Conservation (phyloP, 495 filamentous ascomycete genomes). For the Paragyromitra xinjiangensis region DNA sequence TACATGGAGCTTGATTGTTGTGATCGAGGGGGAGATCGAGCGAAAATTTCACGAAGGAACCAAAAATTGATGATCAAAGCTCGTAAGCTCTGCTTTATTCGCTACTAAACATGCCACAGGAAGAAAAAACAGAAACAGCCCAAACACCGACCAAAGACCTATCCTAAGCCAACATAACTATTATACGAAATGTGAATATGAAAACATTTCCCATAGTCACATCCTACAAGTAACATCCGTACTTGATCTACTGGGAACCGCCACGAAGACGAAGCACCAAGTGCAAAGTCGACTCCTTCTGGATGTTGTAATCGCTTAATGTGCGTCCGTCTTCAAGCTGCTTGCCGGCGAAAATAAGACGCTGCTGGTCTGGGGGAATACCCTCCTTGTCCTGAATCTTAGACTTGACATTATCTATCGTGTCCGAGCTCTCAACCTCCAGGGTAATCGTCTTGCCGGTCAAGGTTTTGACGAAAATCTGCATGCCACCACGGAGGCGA, state of each 20-base stretch:
- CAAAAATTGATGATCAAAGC: slow-evolving; percentile 20
- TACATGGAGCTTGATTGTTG: not conserved
- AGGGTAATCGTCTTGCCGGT: slow-evolving; percentile 69
- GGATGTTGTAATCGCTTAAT: slow-evolving; percentile 96
- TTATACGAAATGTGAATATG: slow-evolving; percentile 23
- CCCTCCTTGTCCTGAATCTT: slow-evolving; percentile 99
- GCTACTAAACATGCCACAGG: slow-evolving; percentile 6
- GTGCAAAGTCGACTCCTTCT: slow-evolving; percentile 97
- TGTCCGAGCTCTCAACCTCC: slow-evolving; percentile 88
- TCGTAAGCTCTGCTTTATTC: slow-evolving; percentile 22
- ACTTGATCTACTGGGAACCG: slow-evolving; percentile 74
- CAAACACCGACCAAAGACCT: slow-evolving; percentile 35
- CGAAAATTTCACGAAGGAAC: not conserved
- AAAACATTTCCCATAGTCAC: slow-evolving; percentile 7
- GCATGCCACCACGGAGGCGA: slow-evolving; percentile 96
- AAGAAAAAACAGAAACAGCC: slow-evolving; percentile 23
- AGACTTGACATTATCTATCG: slow-evolving; percentile 97
- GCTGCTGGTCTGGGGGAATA: slow-evolving; percentile 97
- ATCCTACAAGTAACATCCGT: not conserved
- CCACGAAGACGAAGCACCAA: slow-evolving; percentile 95
- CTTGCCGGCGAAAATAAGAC: slow-evolving; percentile 98
- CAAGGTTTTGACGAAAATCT: slow-evolving; percentile 94
- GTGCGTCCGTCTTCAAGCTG: slow-evolving; percentile 97
- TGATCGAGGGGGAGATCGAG: not conserved
- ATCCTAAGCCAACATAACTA: slow-evolving; percentile 33